Conservation (phyloP, 768 basidiomycete species). For the Kwoniella botswanensis region DNA sequence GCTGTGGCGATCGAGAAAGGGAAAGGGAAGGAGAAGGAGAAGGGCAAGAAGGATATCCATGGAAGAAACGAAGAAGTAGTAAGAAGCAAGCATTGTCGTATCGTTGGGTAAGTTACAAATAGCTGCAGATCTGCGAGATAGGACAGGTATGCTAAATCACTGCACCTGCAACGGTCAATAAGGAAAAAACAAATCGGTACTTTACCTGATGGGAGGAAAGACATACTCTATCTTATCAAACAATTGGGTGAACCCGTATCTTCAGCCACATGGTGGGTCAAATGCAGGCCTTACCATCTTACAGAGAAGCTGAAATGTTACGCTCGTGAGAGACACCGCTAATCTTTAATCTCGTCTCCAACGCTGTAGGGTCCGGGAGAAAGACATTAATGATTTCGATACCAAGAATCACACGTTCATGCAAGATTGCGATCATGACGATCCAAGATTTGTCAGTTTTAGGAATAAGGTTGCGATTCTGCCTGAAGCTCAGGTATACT, state of each 20-base stretch:
- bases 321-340: no score
- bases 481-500: constrained; percentile 4
- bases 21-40: constrained; percentile 1
- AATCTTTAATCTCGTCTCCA: no score
- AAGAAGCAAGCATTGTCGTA: not conserved
- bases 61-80: not conserved
- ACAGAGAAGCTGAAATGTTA: no score
- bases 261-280: constrained; percentile 13
- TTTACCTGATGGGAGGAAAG: not conserved
- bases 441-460: not conserved
- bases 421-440: not conserved
- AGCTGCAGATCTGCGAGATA: no score
- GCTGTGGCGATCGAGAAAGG: no score
- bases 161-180: no score
- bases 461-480: constrained; percentile 12
- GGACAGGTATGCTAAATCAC: no score
- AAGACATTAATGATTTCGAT: not conserved
- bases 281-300: not conserved
- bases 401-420: not conserved
- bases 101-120: constrained; percentile 11
- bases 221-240: constrained; percentile 9
- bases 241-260: constrained; percentile 2
- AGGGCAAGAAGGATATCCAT: not conserved
- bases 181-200: constrained; percentile 10
- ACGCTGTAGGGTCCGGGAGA: constrained; percentile 1